Evolutionary conservation across 768 basidiomycete genomes (phyloP).

Genomic region (Zangia roseola): DNA sequence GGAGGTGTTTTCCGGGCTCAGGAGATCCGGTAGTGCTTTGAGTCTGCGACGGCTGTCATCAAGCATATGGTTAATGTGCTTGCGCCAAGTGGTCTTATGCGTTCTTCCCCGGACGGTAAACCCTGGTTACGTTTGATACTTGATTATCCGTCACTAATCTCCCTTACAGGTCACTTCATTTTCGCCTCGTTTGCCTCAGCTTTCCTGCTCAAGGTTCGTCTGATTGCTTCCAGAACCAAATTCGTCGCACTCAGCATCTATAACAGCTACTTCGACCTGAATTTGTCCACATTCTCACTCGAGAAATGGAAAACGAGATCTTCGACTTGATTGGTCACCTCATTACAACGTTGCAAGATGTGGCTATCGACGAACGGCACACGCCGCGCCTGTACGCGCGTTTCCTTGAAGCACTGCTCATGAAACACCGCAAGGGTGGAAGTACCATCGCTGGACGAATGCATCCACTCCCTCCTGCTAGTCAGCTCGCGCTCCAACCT

Average conservation of each 20-base stretch:
- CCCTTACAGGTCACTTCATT: slow-evolving; percentile 60
- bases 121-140: background rate
- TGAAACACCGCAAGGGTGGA: slow-evolving; percentile 67
- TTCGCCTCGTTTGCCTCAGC: slow-evolving; percentile 82
- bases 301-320: slow-evolving; percentile 63
- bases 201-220: slow-evolving; percentile 71
- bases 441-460: slow-evolving; percentile 50
- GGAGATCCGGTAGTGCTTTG: slow-evolving; percentile 47
- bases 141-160: background rate
- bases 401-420: slow-evolving; percentile 71
- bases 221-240: background rate
- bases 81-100: slow-evolving; percentile 72
- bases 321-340: slow-evolving; percentile 70
- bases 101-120: slow-evolving; percentile 74
- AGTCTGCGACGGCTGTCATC: slow-evolving; percentile 67
- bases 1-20: background rate
- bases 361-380: slow-evolving; percentile 80
- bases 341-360: slow-evolving; percentile 68
- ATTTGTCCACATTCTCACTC: slow-evolving; percentile 59
- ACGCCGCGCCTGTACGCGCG: slow-evolving; percentile 79
- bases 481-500: slow-evolving; percentile 24
- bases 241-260: background rate
- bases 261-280: slow-evolving; percentile 69
- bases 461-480: slow-evolving; percentile 49
- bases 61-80: slow-evolving; percentile 62